A percentile compares a stretch with the other conserved stretches of the same genome.
phyloP scores from a whole-genome alignment of 495 filamentous ascomycete species.

The Penicillium canariense region DNA sequence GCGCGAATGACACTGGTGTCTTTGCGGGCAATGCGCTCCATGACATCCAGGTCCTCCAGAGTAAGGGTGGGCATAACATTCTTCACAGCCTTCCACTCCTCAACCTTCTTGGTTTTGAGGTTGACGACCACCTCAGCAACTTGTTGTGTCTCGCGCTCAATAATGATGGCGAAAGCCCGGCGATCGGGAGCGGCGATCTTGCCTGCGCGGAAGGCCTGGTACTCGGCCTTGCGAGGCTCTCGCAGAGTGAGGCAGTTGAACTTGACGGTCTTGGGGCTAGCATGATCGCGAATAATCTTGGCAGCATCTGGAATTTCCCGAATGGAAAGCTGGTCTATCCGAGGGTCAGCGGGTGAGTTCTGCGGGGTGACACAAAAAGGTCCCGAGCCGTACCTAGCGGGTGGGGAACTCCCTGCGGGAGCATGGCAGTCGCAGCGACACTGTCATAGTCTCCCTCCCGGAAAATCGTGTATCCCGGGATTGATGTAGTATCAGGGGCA shows the following conservation, averaged over 20 bases:
- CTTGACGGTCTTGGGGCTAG: constrained; percentile 45
- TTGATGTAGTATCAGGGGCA: constrained; percentile 36
- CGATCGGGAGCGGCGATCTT: constrained; percentile 40
- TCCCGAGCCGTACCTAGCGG: constrained; percentile 25
- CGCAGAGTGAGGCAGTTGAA: constrained; percentile 84
- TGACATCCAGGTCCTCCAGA: constrained; percentile 83
- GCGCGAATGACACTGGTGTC: constrained; percentile 85
- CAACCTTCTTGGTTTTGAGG: constrained; percentile 60
- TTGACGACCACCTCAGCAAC: constrained; percentile 79
- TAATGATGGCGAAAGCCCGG: constrained; percentile 35
- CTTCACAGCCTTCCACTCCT: constrained; percentile 66
- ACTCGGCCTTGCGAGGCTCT: constrained; percentile 77
- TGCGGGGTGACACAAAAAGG: neutral
- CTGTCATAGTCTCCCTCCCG: constrained; percentile 36
- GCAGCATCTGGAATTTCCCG: constrained; percentile 34
- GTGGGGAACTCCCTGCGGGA: constrained; percentile 29
- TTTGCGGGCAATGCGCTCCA: constrained; percentile 69
- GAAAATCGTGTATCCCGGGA: constrained; percentile 38
- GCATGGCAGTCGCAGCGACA: constrained; percentile 32
- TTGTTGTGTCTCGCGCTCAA: constrained; percentile 25
- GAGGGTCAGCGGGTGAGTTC: neutral
- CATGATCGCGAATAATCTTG: constrained; percentile 33
- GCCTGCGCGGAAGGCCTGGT: constrained; percentile 67
- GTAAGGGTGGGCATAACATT: constrained; percentile 85
- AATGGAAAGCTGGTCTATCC: constrained; percentile 33